phyloP scores from a whole-genome alignment of 2,329 filamentous ascomycete species.

The Teratosphaeriaceae sp. region DNA sequence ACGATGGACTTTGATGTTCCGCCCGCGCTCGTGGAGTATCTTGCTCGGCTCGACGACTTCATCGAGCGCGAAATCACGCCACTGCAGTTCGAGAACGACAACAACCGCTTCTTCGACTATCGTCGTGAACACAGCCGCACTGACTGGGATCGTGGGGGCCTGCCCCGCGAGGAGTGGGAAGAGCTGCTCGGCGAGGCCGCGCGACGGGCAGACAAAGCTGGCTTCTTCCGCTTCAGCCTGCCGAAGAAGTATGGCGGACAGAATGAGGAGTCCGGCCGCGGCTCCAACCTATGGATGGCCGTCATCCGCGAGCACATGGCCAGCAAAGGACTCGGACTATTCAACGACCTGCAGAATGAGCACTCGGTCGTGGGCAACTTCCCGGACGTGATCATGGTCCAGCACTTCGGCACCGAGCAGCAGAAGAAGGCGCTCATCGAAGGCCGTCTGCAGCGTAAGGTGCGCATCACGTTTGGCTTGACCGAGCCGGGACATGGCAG shows the following conservation, averaged over 20 bases:
- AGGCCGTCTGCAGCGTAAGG: conserved; percentile 46
- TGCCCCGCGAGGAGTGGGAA: conserved; percentile 55
- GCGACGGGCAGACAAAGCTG: conserved; percentile 50
- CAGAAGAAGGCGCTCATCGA: conserved; percentile 51
- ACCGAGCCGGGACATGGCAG: conserved; percentile 57
- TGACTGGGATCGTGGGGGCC: conserved; percentile 52
- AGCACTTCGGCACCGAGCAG: conserved; percentile 50
- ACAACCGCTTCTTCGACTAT: conserved; percentile 60
- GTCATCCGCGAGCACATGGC: conserved; percentile 55
- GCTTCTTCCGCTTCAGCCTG: conserved; percentile 54
- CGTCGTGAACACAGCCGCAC: conserved; percentile 56
- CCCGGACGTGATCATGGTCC: conserved; percentile 55
- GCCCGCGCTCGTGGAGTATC: conserved; percentile 41
- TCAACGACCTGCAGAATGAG: conserved; percentile 60
- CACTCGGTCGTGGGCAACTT: conserved; percentile 58
- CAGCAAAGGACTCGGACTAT: conserved; percentile 52
- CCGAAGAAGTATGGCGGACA: conserved; percentile 51
- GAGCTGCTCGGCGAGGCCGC: conserved; percentile 44
- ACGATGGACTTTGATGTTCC: conserved; percentile 53
- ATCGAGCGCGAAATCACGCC: conserved; percentile 49
- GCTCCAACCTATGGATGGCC: conserved; percentile 57
- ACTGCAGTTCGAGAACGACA: conserved; percentile 50
- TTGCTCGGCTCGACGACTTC: conserved; percentile 50
- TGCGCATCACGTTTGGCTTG: conserved; percentile 54
- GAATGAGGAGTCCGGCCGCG: conserved; percentile 36